Evolutionary conservation across 2,329 filamentous ascomycete species (phyloP).

Genomic region (Verruconis gallopava): DNA sequence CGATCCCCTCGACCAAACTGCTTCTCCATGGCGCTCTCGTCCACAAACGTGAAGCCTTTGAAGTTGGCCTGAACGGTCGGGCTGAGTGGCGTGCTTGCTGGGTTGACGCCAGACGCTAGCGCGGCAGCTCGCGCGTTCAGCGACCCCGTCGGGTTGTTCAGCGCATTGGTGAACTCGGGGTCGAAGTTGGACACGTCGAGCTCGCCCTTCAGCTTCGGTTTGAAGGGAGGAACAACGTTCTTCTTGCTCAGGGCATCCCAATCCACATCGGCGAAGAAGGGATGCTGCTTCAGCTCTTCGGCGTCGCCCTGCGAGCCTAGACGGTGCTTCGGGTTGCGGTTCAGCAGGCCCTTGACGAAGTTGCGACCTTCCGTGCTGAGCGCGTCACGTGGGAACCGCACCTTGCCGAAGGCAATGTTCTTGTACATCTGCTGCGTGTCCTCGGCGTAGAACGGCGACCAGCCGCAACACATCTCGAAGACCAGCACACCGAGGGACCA

Average conservation of each 20-base stretch:
- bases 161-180: slow-evolving; percentile 90
- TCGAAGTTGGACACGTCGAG: slow-evolving; percentile 98
- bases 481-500: slow-evolving; percentile 96
- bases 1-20: slow-evolving; percentile 45
- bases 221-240: slow-evolving; percentile 90
- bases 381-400: slow-evolving; percentile 88
- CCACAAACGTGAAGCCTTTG: slow-evolving; percentile 97
- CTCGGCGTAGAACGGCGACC: slow-evolving; percentile 97
- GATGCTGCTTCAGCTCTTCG: slow-evolving; percentile 82
- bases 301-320: slow-evolving; percentile 85
- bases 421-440: slow-evolving; percentile 99
- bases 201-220: slow-evolving; percentile 90
- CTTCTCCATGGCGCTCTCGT: slow-evolving; percentile 87
- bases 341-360: slow-evolving; percentile 94
- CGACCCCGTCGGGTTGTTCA: slow-evolving; percentile 67
- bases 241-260: slow-evolving; percentile 84
- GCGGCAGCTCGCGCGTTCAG: slow-evolving; percentile 85
- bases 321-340: slow-evolving; percentile 91
- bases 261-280: slow-evolving; percentile 90
- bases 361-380: slow-evolving; percentile 89
- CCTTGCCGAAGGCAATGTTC: slow-evolving; percentile 98
- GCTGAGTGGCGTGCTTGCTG: slow-evolving; percentile 81
- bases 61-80: slow-evolving; percentile 97
- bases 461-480: slow-evolving; percentile 99
- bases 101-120: slow-evolving; percentile 65